Evolutionary conservation across 1,284 basidiomycete species (phyloP).

Genomic region (Entoloma clypeatum): DNA sequence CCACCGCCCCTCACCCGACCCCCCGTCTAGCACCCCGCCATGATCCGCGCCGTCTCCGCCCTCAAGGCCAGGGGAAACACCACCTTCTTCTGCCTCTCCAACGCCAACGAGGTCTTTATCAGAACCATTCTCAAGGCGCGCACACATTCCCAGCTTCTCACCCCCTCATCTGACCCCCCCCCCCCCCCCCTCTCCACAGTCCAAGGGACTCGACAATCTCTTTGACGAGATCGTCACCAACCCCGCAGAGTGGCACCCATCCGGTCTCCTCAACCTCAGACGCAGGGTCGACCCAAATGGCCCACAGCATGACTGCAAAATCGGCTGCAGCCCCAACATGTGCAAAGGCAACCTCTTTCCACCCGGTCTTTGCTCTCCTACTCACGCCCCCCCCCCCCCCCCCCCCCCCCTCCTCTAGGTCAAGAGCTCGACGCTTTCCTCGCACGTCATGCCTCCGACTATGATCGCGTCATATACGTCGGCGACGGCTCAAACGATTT

Average conservation of each 20-base stretch:
- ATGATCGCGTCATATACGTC: conserved; percentile 84
- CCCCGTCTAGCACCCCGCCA: conserved; percentile 86
- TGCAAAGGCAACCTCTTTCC: conserved; percentile 70
- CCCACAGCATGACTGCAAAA: conserved; percentile 79
- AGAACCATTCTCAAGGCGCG: conserved; percentile 78
- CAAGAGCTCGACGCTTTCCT: conserved; percentile 87
- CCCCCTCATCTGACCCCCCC: conserved; percentile 2
- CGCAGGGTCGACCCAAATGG: conserved; percentile 74
- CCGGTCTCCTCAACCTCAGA: conserved; percentile 74
- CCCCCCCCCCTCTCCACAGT: conserved; percentile 37
- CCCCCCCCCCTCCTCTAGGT: conserved; percentile 51
- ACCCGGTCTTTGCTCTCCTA: background rate
- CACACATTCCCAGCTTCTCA: background rate
- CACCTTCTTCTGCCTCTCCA: conserved; percentile 89
- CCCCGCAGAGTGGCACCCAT: conserved; percentile 78
- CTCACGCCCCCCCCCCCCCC: too few species aligned
- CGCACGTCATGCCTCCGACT: conserved; percentile 61
- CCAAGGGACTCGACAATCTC: conserved; percentile 67
- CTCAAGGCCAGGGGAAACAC: conserved; percentile 71
- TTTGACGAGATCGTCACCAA: conserved; percentile 93
- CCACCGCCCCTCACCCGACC: conserved; percentile 3
- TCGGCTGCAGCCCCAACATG: conserved; percentile 97
- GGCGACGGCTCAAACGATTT: conserved; percentile 97
- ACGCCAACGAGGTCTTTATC: conserved; percentile 93
- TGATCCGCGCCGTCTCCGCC: conserved; percentile 81